Conservation (phyloP, 1,139 yeast species). For the Scheffersomyces parashehatae region DNA sequence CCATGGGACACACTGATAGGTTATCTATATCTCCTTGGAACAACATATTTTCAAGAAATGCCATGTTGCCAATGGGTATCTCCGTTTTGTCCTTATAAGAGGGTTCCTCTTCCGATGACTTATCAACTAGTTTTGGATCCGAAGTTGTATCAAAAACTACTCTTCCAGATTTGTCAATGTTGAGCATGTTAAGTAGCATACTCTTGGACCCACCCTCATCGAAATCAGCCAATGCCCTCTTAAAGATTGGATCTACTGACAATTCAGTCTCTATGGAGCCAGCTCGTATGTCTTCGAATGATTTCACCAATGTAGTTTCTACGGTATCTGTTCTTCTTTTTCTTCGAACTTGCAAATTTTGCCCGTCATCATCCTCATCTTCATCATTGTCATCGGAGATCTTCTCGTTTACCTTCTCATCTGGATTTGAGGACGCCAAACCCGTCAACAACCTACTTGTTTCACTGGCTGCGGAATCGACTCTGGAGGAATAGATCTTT, state of each 20-base stretch:
- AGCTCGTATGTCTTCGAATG: slow-evolving; percentile 4
- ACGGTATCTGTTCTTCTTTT: not conserved
- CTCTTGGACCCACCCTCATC: slow-evolving; percentile 10
- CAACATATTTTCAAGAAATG: not conserved
- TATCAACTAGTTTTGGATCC: not conserved
- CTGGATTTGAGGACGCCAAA: slow-evolving; percentile 17
- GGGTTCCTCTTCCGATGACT: not conserved
- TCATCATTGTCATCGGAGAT: not conserved
- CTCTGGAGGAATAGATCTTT: slow-evolving; percentile 61
- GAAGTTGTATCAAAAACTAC: slow-evolving; percentile 7
- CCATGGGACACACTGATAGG: not conserved
- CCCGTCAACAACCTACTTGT: slow-evolving; percentile 83
- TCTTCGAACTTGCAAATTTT: not conserved
- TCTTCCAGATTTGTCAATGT: slow-evolving; percentile 5
- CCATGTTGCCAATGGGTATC: not conserved
- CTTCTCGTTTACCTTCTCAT: not conserved
- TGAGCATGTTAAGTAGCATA: slow-evolving; percentile 7
- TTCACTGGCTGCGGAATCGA: slow-evolving; percentile 86
- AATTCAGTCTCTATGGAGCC: slow-evolving; percentile 5
- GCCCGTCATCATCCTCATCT: not conserved
- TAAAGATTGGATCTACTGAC: slow-evolving; percentile 9
- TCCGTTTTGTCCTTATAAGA: slow-evolving; percentile 1
- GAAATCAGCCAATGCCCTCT: slow-evolving; percentile 7
- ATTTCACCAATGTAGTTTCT: slow-evolving; percentile 2
- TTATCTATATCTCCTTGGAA: not conserved